Percentiles rank a stretch among this genome's conserved stretches.
Conservation (phyloP, 148 eudicot genomes). For the Chenopodium formosanum region DNA sequence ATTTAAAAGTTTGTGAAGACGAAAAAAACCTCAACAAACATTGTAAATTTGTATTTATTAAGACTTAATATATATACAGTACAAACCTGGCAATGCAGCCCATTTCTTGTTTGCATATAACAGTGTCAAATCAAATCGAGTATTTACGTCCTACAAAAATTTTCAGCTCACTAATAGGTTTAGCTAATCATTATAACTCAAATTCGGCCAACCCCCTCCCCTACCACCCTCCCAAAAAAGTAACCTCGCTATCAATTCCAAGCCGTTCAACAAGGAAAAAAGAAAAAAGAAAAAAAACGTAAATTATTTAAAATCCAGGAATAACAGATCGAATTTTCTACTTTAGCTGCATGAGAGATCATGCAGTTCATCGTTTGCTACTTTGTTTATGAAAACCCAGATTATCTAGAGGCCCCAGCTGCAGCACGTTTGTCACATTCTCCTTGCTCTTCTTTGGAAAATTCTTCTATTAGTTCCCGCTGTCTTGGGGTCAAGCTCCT, state of each 20-base stretch:
- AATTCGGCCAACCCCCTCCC: not conserved
- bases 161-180: not conserved
- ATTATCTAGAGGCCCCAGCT: conserved; percentile 68
- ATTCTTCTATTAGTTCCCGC: conserved; percentile 82
- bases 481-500: conserved; percentile 81
- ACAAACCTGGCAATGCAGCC: not conserved
- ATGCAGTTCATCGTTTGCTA: not conserved
- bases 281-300: not conserved
- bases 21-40: too few species aligned
- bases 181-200: not conserved
- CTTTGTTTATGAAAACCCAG: not conserved
- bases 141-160: conserved; percentile 8
- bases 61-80: not conserved
- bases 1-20: too few species aligned
- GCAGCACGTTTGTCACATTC: conserved; percentile 59
- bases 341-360: not conserved
- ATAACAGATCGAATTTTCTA: not conserved
- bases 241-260: not conserved
- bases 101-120: not conserved
- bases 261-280: not conserved
- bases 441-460: conserved; percentile 81
- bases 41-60: too few species aligned
- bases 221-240: not conserved
- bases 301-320: not conserved
- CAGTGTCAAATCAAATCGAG: not conserved